Evolutionary conservation across 306 rosid genomes (phyloP).

Genomic region (Dryas octopetala): DNA sequence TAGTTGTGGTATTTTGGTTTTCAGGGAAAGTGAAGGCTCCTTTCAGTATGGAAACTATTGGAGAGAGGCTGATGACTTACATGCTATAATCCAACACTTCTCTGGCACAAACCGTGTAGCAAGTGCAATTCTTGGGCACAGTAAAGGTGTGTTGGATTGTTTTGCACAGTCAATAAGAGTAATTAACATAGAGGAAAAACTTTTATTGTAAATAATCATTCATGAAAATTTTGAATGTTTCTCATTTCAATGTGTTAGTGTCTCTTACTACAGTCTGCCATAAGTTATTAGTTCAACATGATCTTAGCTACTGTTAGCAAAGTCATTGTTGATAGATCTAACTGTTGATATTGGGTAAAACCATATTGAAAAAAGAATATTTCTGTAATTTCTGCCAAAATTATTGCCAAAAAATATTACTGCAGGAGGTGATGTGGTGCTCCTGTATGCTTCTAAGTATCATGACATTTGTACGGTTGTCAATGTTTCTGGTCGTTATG

Average conservation of each 20-base stretch:
- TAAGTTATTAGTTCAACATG: no score
- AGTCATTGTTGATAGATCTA: background rate
- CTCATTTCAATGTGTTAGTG: background rate
- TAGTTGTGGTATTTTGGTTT: conserved; percentile 23
- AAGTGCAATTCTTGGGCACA: conserved; percentile 70
- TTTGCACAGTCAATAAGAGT: background rate
- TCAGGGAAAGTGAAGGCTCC: conserved; percentile 84
- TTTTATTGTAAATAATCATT: background rate
- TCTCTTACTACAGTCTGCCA: background rate
- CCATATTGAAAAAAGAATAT: background rate
- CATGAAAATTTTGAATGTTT: background rate
- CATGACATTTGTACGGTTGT: conserved; percentile 53
- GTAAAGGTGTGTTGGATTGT: conserved; percentile 59
- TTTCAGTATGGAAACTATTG: conserved; percentile 55
- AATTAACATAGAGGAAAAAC: background rate
- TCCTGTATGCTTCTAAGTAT: conserved; percentile 70
- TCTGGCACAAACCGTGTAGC: conserved; percentile 39
- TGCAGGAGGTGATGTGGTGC: conserved; percentile 73
- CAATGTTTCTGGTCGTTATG: conserved; percentile 78
- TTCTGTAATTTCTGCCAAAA: background rate
- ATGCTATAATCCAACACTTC: conserved; percentile 57
- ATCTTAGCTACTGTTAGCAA: background rate
- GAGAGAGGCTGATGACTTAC: conserved; percentile 77
- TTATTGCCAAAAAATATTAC: background rate
- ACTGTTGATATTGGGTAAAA: background rate